Conservation (phyloP, 495 filamentous ascomycete species). For the Xylona heveae region DNA sequence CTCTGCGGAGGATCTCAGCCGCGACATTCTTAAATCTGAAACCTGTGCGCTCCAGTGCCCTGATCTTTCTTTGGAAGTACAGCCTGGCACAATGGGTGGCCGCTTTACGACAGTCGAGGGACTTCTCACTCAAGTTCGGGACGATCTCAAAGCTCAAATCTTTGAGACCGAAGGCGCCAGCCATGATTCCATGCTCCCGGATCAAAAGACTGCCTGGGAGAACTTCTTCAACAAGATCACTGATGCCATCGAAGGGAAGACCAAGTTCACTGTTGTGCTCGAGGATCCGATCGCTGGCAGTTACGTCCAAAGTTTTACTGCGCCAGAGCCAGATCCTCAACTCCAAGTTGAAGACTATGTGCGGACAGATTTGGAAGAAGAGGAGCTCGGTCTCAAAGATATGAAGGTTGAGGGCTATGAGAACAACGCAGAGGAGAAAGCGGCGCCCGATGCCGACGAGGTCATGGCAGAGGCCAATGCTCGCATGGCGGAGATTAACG, state of each 20-base stretch:
- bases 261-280: constrained; percentile 69
- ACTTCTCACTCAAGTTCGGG: constrained; percentile 75
- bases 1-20: constrained; percentile 51
- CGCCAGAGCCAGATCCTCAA: constrained; percentile 53
- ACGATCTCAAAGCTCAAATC: constrained; percentile 68
- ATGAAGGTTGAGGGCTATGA: constrained; percentile 85
- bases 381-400: constrained; percentile 70
- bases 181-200: constrained; percentile 41
- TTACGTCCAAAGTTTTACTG: constrained; percentile 76
- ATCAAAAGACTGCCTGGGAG: constrained; percentile 49
- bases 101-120: constrained; percentile 95
- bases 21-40: constrained; percentile 94
- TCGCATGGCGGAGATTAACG: too few relatives aligned
- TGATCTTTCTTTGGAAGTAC: constrained; percentile 63
- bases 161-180: constrained; percentile 45
- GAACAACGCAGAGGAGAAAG: constrained; percentile 19
- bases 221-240: constrained; percentile 59
- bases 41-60: constrained; percentile 68
- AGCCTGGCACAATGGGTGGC: constrained; percentile 85
- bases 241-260: constrained; percentile 57
- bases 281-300: constrained; percentile 75
- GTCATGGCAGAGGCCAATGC: too few relatives aligned
- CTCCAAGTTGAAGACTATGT: constrained; percentile 69
- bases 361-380: constrained; percentile 73
- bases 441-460: neutral